Evolutionary conservation across 2,329 filamentous ascomycete genomes (phyloP), one percentile per base, ranked within the genome.

Genomic region (Cladorrhinum sp.): DNA sequence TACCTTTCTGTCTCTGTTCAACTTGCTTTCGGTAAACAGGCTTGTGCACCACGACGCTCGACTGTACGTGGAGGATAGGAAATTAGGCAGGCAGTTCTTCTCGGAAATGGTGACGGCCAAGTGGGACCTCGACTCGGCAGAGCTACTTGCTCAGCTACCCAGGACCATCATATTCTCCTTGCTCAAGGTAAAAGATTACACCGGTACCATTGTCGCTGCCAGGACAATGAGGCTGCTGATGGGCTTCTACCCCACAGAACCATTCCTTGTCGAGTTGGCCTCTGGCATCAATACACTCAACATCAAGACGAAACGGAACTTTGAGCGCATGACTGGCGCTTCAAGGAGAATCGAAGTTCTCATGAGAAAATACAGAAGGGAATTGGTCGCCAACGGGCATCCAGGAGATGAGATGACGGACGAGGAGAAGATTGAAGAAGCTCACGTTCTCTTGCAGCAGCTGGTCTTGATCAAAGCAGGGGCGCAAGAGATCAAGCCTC

Each of bases 1-100:
- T 72, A 91, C 88, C 1, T 91, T 88, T 70, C 81, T 85, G 62
- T 82, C 83, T 16, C 81, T 91, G 13, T 92, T 87, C 86, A 82
- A 83, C 71, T 78, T 81, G 9, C 74, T 85, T 25, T 75, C 76
- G 3, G 73, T 81, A 65, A 85, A 85, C 70, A 78, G 80, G 16
- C 73, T 69, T n/a, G 45, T 68, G 36, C 58, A 61, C 55, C 60
- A 62, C 10, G 65, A 68, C 18, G 53, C 51, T 1, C 60, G 54
- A 6, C 61, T 67, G 10, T 12, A 60, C 2, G 58, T 54, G 10
- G 54, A 61, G 18, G 71, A 71, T 55, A 56, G 53, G 12, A 10
- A 22, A 16, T 22, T 55, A 3, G 64, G 62, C 48, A 66, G 74
- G 24, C 50, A 59, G 50, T 65, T 73, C 50, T 72, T 74, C 50